Evolutionary conservation across 352 stramenopile species (phyloP).

Genomic region (Blastocystis sp.): DNA sequence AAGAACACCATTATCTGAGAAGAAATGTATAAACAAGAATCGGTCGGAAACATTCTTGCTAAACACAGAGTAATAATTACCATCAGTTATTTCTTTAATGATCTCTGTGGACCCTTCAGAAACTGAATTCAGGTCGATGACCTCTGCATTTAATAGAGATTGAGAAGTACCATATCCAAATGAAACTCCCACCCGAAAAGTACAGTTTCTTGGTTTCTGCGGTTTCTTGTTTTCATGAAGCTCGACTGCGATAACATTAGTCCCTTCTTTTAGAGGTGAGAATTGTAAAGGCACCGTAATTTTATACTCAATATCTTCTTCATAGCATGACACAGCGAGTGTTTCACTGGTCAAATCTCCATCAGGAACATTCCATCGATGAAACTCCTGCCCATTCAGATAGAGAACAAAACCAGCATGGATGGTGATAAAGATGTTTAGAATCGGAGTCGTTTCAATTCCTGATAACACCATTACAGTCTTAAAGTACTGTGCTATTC

Average conservation of each 20-base stretch:
- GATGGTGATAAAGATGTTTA: not conserved
- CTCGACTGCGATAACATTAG: constrained; percentile 32
- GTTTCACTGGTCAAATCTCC: not conserved
- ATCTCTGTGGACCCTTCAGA: not conserved
- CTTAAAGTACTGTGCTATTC: constrained; percentile 51
- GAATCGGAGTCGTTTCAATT: not conserved
- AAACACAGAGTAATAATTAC: constrained; percentile 16
- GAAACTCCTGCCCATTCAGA: constrained; percentile 32
- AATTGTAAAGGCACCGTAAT: constrained; percentile 31
- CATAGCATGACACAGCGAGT: not conserved
- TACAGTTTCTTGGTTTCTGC: not conserved
- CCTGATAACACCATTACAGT: constrained; percentile 1
- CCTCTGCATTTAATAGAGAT: not conserved
- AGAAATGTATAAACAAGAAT: not conserved
- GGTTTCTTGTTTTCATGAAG: not conserved
- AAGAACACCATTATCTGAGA: not conserved
- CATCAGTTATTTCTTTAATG: not conserved
- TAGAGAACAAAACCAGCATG: constrained; percentile 35
- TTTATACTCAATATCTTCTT: not conserved
- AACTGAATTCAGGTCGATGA: not conserved
- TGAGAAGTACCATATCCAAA: not conserved
- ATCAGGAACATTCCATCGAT: constrained; percentile 41
- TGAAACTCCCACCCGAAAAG: not conserved
- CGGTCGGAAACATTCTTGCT: not conserved
- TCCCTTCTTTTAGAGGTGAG: not conserved